Evolutionary conservation across 768 basidiomycete species (phyloP).

Genomic region (Boletus vermiculosoides): DNA sequence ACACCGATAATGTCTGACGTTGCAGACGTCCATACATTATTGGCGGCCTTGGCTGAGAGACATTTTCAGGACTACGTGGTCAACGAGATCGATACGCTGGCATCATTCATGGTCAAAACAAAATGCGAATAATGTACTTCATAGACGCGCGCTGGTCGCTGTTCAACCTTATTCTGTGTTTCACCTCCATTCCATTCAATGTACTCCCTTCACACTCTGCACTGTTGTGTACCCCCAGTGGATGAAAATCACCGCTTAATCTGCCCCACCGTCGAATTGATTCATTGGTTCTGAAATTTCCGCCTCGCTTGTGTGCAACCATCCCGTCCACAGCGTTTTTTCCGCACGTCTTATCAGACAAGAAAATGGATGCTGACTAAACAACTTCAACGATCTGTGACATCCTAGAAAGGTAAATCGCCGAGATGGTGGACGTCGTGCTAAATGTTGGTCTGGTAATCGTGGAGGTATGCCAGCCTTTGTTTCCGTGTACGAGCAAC

Average conservation of each 20-base stretch:
- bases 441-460: neutral
- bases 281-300: neutral
- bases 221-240: neutral
- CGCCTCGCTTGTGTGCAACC: slow-evolving; percentile 1
- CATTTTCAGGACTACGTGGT: slow-evolving; percentile 65
- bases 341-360: slow-evolving; percentile 28
- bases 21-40: slow-evolving; percentile 60
- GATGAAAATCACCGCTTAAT: slow-evolving; percentile 7
- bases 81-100: slow-evolving; percentile 80
- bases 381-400: slow-evolving; percentile 3
- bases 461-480: neutral
- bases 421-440: neutral
- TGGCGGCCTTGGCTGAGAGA: slow-evolving; percentile 68
- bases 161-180: slow-evolving; percentile 10
- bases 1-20: slow-evolving; percentile 71
- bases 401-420: slow-evolving; percentile 11
- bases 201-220: slow-evolving; percentile 14
- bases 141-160: slow-evolving; percentile 20
- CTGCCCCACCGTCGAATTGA: neutral
- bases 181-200: slow-evolving; percentile 9
- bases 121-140: slow-evolving; percentile 43
- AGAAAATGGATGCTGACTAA: slow-evolving; percentile 18
- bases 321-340: neutral
- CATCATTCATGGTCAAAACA: slow-evolving; percentile 75
- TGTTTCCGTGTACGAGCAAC: neutral